Base-by-base conservation (phyloP, 441 rosid genomes). In the Theobroma grandiflorum region DNA sequence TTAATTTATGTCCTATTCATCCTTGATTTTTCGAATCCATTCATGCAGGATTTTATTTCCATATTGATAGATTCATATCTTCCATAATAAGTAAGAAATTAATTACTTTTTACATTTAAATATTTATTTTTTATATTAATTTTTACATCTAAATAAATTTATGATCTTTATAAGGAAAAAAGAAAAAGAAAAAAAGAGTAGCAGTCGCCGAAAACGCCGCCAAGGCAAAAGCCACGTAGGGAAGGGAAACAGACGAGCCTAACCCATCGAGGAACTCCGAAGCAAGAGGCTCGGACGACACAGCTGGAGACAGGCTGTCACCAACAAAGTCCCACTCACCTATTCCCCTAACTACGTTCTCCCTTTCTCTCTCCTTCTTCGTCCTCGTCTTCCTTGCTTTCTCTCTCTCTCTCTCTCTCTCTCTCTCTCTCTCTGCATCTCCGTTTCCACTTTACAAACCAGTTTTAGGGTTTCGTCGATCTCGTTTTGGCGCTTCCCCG, bases 291-390 rank as follows among this genome's bases (percentile, higher is more conserved):
- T 82, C 91, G 91, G 93, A 77, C 42, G 72, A 80, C 81, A 92
- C 91, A 96, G 98, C 98, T 96, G 99, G 98, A 92, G 88, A 93
- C 98, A 96, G 98, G 84, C 98, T 96, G 99, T 93, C 98, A 88
- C 93, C 98, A 96, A 94, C 98, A 90, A 90, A 92, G 95, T 86
- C 87, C 93, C 94, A 91, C 91, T 92, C 89, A 86, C 88, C 91
- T 86, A 83, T 86, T 86, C 83, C 82, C 84, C 88, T 72, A 85
- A 84, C 91, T 83, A 68, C 85, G 86, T 65, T 78, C 85, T 81
- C 76, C 72, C 74, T 66, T 75, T 67, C 38, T 61, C 77, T 74
- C 72, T 42, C 82, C 47, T 59, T 76, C 71, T 42, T 72, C 18
- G 55, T 78, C 67, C 57, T 35, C 58, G 58, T 74, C 53, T 6